Percentiles rank a stretch among this genome's conserved stretches.
These are phyloP conservation scores for Colletotrichum salicis DNA, from an alignment of 2,329 filamentous ascomycete genomes.

Conservation along the genomic window DNA sequence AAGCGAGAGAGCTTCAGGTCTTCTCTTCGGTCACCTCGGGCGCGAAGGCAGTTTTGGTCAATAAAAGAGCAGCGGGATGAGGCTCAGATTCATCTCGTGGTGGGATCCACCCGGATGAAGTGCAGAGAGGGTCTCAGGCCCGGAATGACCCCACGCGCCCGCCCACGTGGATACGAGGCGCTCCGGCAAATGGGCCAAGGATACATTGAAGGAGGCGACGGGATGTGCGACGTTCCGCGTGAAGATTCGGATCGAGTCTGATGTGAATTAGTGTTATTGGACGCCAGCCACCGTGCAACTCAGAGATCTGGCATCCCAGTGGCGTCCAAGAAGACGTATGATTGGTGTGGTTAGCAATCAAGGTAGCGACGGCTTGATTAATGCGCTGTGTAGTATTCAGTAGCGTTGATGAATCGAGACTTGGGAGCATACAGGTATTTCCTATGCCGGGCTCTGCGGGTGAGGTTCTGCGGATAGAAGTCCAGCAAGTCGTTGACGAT, in stretches of 20 bases:
- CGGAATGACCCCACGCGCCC: constrained; percentile 9
- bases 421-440: background rate
- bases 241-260: background rate
- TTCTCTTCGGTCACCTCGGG: background rate
- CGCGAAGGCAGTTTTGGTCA: background rate
- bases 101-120: constrained; percentile 24
- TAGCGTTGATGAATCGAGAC: background rate
- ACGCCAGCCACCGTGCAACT: background rate
- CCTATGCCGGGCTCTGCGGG: background rate
- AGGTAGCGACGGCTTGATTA: background rate
- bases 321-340: background rate
- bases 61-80: background rate
- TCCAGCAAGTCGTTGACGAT: constrained; percentile 3
- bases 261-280: background rate
- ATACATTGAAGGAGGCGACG: background rate
- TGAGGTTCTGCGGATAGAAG: constrained; percentile 2
- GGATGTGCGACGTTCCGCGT: constrained; percentile 23
- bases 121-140: constrained; percentile 12
- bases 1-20: background rate
- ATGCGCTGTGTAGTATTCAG: background rate
- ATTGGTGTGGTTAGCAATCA: background rate
- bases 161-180: constrained; percentile 20
- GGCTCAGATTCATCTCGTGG: background rate
- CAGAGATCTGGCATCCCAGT: constrained; percentile 5
- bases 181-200: constrained; percentile 11